phyloP scores from a whole-genome alignment of 164 flowering plant species.

The Annona squamosa region DNA sequence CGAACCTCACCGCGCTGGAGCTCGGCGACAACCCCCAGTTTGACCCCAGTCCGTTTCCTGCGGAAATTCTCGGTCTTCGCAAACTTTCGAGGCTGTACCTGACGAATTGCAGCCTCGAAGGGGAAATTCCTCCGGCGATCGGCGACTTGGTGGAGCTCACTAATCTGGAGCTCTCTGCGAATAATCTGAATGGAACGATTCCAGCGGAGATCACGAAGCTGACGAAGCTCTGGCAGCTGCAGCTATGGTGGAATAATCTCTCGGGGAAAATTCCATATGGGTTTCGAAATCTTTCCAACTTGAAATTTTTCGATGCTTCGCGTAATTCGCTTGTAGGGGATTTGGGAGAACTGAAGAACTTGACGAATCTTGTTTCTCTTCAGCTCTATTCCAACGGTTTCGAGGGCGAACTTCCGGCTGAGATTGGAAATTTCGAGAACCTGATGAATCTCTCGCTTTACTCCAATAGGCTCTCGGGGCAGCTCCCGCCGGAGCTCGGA shows the following conservation, averaged over 20 bases:
- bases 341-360: conserved; percentile 20
- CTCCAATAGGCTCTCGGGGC: conserved; percentile 53
- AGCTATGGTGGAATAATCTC: conserved; percentile 47
- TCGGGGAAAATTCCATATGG: conserved; percentile 59
- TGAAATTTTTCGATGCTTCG: conserved; percentile 48
- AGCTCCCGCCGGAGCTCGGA: conserved; percentile 62
- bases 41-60: conserved; percentile 38
- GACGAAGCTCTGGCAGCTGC: conserved; percentile 64
- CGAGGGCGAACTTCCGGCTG: conserved; percentile 48
- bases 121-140: conserved; percentile 50
- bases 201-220: conserved; percentile 54
- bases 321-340: conserved; percentile 39
- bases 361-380: conserved; percentile 31
- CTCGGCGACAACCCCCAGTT: conserved; percentile 57
- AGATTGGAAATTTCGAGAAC: conserved; percentile 48
- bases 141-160: conserved; percentile 52
- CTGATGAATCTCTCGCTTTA: conserved; percentile 70
- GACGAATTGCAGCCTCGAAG: conserved; percentile 52
- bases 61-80: conserved; percentile 37
- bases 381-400: conserved; percentile 47
- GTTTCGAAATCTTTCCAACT: conserved; percentile 46
- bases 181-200: conserved; percentile 47
- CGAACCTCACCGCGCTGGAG: conserved; percentile 29
- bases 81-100: conserved; percentile 57
- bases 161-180: conserved; percentile 48